These are phyloP conservation scores for Lipomyces chichibuensis DNA, from an alignment of 805 yeast genomes.

Conservation along the genomic window DNA sequence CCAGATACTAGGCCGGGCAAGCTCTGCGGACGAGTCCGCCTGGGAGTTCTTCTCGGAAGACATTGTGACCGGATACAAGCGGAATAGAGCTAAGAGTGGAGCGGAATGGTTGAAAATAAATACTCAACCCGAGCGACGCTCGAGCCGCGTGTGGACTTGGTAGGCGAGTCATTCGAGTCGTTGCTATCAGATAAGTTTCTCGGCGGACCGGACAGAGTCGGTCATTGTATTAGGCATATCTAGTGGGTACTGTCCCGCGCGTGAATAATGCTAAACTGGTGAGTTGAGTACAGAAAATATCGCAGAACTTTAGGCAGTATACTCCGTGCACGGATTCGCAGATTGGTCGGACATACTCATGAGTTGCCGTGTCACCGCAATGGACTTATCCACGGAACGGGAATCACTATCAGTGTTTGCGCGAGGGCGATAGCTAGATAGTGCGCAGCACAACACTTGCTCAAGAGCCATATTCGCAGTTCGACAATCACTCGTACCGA, in stretches of 20 bases:
- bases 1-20: constrained; percentile 4
- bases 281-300: background rate
- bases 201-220: too few species aligned
- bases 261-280: background rate
- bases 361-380: background rate
- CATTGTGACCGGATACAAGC: background rate
- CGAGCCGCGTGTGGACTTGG: constrained; percentile 73
- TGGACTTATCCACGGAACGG: background rate
- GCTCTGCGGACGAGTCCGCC: background rate
- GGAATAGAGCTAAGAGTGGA: background rate
- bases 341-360: background rate
- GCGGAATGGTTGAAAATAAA: constrained; percentile 60
- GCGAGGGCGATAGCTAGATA: background rate
- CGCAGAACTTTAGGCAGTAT: background rate
- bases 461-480: too few species aligned
- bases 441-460: too few species aligned
- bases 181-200: background rate
- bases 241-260: too few species aligned
- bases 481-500: too few species aligned
- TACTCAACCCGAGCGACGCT: constrained; percentile 50
- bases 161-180: constrained; percentile 54
- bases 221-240: too few species aligned
- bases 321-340: background rate
- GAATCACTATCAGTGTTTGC: background rate
- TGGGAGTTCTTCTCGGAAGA: background rate